Evolutionary conservation across 352 stramenopile species (phyloP), one percentile per base, ranked within the genome.

Genomic region (Saprolegnia parasitica): DNA sequence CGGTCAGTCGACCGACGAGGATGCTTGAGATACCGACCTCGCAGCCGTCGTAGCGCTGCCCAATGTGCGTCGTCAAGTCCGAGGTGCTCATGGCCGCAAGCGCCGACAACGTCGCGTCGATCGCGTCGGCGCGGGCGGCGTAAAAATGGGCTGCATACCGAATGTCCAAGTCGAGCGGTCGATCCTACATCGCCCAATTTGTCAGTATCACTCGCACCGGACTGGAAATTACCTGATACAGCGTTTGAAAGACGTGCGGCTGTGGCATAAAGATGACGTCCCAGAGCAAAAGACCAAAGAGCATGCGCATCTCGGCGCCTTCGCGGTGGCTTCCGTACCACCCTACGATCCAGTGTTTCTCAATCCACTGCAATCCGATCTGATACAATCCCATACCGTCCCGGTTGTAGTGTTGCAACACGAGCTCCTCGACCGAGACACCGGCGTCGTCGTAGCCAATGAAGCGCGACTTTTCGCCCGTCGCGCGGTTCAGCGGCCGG

Each of bases 281-380:
- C 90, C 90, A 96, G 79, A 96, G 84, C n/a, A 96, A 81, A 20
- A 97, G 67, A 0, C 87, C 85, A 71, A 95, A 95, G 1, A 97
- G 52, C 54, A 86, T 89, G 16, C 76, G 71, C 32, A 97, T 62
- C 39, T 90, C 71, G 46, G 70, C 67, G 0, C 90, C 89, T 75
- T 96, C 89, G 26, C 80, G 92, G 66, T 97, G 90, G n/a, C 91
- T 73, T 0, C 88, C 88, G 42, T 91, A 89, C 90, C 90, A 97
- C 5, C 85, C 82, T 50, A 77, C 84, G 1, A 56, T 40, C 42
- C 61, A 37, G 32, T 63, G 29, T 37, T 21, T 1, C 37, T 50
- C 52, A 54, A 21, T 37, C 29, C 42, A 49, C 50, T 13, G 24
- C 9, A 4, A n/a, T 75, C 57, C 5, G 73, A 62, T 9, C 20